Evolutionary conservation across 768 basidiomycete species (phyloP).

Genomic region (Hygrophoropsis aurantiaca): DNA sequence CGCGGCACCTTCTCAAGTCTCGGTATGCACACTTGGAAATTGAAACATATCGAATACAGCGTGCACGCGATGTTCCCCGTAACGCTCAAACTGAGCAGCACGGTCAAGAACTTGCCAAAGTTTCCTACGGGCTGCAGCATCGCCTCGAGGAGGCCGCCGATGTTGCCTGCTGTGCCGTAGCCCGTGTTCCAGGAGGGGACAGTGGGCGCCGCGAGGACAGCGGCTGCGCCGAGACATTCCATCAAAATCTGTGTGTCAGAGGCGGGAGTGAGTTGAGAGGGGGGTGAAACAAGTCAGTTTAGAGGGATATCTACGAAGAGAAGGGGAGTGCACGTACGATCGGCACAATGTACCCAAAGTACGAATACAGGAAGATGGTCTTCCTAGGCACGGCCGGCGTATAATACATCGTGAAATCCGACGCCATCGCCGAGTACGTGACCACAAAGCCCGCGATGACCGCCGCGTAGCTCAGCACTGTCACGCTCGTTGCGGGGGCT

Average conservation of each 20-base stretch:
- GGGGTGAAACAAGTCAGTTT: no score
- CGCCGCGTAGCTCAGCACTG: slow-evolving; percentile 65
- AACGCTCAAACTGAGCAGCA: slow-evolving; percentile 73
- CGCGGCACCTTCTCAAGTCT: slow-evolving; percentile 58
- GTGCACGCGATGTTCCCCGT: slow-evolving; percentile 81
- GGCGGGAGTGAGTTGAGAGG: slow-evolving; percentile 3
- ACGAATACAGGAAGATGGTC: slow-evolving; percentile 63
- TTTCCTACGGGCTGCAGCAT: slow-evolving; percentile 59
- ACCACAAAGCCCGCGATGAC: slow-evolving; percentile 74
- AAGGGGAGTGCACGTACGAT: slow-evolving; percentile 48
- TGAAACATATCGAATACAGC: slow-evolving; percentile 78
- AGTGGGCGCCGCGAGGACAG: slow-evolving; percentile 52
- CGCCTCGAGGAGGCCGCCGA: slow-evolving; percentile 65
- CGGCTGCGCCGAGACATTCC: slow-evolving; percentile 67
- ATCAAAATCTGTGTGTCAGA: slow-evolving; percentile 29
- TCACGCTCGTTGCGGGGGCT: slow-evolving; percentile 51
- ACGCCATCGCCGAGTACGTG: slow-evolving; percentile 57
- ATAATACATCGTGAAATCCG: slow-evolving; percentile 78
- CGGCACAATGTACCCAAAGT: slow-evolving; percentile 61
- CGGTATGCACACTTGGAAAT: slow-evolving; percentile 69
- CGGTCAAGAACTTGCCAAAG: slow-evolving; percentile 72
- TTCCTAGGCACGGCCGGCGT: slow-evolving; percentile 61
- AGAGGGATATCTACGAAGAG: not conserved
- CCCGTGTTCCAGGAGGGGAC: slow-evolving; percentile 57
- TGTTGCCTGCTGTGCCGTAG: slow-evolving; percentile 51